phyloP scores from a whole-genome alignment of 169 alveolate species.

The Plasmodium relictum region DNA sequence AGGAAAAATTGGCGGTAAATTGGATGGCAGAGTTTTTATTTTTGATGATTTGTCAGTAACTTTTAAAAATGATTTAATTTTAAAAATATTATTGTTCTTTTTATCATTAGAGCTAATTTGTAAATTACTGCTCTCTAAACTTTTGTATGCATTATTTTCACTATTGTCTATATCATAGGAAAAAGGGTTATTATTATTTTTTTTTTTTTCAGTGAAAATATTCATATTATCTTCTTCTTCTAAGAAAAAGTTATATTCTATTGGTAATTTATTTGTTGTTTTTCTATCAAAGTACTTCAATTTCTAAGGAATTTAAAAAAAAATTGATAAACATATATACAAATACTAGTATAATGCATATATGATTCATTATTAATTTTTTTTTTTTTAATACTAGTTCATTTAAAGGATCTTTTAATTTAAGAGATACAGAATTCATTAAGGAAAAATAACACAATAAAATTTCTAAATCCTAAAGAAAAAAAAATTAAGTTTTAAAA shows the following conservation, averaged over 20 bases:
- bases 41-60: conserved; percentile 23
- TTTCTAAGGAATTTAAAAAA: conserved; percentile 19
- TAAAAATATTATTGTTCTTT: conserved; percentile 33
- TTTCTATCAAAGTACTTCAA: conserved; percentile 25
- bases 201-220: conserved; percentile 33
- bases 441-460: conserved; percentile 55
- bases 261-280: conserved; percentile 14
- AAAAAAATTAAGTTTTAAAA: neutral
- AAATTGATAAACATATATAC: neutral
- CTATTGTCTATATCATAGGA: neutral
- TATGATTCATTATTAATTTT: neutral
- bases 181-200: conserved; percentile 31
- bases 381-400: conserved; percentile 40
- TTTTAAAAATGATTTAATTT: conserved; percentile 50
- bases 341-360: neutral
- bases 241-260: conserved; percentile 57
- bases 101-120: conserved; percentile 13
- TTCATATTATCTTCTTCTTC: conserved; percentile 75
- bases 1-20: conserved; percentile 41
- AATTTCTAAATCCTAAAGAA: conserved; percentile 44
- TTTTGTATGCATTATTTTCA: conserved; percentile 38
- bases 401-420: conserved; percentile 59
- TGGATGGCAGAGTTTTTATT: conserved; percentile 10
- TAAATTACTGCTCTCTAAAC: neutral
- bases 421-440: conserved; percentile 72